phyloP scores from a whole-genome alignment of 345 rosid genomes.

The Capsella bursapastoris region DNA sequence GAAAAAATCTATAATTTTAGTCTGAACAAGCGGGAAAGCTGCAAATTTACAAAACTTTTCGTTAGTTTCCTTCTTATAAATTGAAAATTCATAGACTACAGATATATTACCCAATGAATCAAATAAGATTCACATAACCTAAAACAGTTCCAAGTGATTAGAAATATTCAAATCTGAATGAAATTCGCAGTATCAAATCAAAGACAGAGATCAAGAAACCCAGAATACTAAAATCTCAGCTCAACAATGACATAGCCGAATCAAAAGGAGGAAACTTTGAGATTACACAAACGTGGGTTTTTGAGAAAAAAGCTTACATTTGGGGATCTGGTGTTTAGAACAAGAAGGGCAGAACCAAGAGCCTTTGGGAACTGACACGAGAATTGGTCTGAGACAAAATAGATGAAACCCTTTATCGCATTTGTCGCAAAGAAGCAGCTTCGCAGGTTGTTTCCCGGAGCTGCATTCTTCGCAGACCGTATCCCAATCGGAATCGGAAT shows the following conservation, averaged over 20 bases:
- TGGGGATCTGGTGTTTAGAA: slow-evolving; percentile 57
- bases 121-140: slow-evolving; percentile 2
- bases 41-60: slow-evolving; percentile 27
- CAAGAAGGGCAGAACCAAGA: slow-evolving; percentile 84
- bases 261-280: neutral
- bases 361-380: slow-evolving; percentile 83
- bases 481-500: slow-evolving; percentile 45
- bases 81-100: too few species aligned
- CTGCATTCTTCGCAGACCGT: slow-evolving; percentile 70
- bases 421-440: slow-evolving; percentile 85
- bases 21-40: slow-evolving; percentile 81
- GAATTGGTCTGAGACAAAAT: slow-evolving; percentile 86
- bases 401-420: slow-evolving; percentile 86
- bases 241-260: neutral
- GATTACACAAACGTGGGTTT: neutral
- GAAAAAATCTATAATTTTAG: slow-evolving; percentile 82
- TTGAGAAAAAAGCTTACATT: slow-evolving; percentile 51
- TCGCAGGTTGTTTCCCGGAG: slow-evolving; percentile 62
- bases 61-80: neutral
- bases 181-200: neutral
- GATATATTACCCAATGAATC: neutral
- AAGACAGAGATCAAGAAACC: neutral
- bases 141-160: neutral
- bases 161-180: neutral
- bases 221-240: neutral